These are phyloP conservation scores for Septoria petroselini DNA, from an alignment of 2,329 filamentous ascomycete genomes.

Conservation along the genomic window DNA sequence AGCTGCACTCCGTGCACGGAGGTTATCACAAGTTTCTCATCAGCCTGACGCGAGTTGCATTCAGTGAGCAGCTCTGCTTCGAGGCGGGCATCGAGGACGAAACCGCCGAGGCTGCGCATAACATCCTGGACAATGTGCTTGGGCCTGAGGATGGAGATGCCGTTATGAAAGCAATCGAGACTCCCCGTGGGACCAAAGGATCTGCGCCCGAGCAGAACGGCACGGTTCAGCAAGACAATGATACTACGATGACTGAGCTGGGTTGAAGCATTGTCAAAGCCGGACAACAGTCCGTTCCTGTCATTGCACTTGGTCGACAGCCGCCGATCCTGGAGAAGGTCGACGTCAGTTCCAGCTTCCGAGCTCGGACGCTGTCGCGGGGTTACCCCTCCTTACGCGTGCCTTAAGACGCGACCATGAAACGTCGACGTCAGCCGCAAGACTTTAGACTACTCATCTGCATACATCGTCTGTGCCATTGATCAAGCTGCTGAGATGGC, in stretches of 20 bases:
- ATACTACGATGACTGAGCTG: conserved; percentile 26
- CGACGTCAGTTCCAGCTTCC: conserved; percentile 9
- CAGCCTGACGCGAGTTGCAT: conserved; percentile 76
- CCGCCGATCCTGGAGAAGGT: conserved; percentile 13
- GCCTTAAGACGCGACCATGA: conserved; percentile 8
- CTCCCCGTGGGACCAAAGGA: conserved; percentile 30
- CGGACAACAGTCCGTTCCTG: too few relatives aligned
- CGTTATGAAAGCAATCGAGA: conserved; percentile 48
- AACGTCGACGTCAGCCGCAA: not conserved
- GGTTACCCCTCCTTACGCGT: conserved; percentile 10
- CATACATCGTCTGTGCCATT: not conserved
- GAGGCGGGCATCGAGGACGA: conserved; percentile 74
- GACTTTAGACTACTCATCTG: not conserved
- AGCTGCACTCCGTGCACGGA: conserved; percentile 66
- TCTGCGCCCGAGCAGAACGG: conserved; percentile 18
- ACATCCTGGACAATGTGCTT: conserved; percentile 74
- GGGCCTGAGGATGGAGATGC: conserved; percentile 75
- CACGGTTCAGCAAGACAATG: conserved; percentile 14
- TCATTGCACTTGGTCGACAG: too few relatives aligned
- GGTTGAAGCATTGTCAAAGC: conserved; percentile 9
- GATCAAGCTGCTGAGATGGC: conserved; percentile 21
- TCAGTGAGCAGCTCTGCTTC: conserved; percentile 73
- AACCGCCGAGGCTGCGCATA: conserved; percentile 75
- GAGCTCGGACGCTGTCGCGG: conserved; percentile 14
- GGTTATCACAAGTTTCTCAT: conserved; percentile 80